Evolutionary conservation across 139 green algal genomes (phyloP), one percentile per base, ranked within the genome.

Genomic region (Asterochloris sp.): DNA sequence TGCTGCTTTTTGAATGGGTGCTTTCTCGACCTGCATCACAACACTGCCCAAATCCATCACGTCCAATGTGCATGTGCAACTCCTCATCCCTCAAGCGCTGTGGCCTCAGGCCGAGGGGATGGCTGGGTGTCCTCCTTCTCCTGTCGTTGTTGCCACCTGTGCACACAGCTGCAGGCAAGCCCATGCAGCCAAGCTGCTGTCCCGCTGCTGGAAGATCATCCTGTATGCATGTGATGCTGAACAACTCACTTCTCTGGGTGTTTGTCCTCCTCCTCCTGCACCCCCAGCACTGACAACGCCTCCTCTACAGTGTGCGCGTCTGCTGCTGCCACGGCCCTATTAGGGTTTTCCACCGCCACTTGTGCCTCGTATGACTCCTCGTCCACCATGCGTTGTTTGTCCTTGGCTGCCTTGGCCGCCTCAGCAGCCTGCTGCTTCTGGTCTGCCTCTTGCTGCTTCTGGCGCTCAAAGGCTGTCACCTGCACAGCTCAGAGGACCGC

Each of bases 311-410:
- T 83, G 62, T 74, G 78, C 12, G 87, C 87, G 14, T 83, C 80
- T 14, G 86, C 62, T 11, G 62, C 66, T 27, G 62, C 73, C 26
- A 80, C 69, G 23, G 85, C 79, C 1, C 83, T 62, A 73, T 91
- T 91, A 0, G 74, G 62, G 82, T 91, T 91, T 12, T 78, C 71
- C 13, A 54, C 54, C 13, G 83, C 85, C 69, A 91, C 83, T 23
- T 86, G 24, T 60, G 67, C 23, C 12, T n/a, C 73, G 47, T 91
- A 91, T 14, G 81, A 29, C 14, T 89, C 87, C 74, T 89, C 87
- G 11, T 64, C 81, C 13, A 89, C 86, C 26, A 76, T n/a, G 27
- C 63, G 73, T 61, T 78, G 47, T 15, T 66, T 79, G 27, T 61
- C 83, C 26, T 76, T 80, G 11, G 71, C 71, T 63, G 60, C 60